phyloP scores from a whole-genome alignment of 495 filamentous ascomycete genomes.

The Aspergillus ostianus region DNA sequence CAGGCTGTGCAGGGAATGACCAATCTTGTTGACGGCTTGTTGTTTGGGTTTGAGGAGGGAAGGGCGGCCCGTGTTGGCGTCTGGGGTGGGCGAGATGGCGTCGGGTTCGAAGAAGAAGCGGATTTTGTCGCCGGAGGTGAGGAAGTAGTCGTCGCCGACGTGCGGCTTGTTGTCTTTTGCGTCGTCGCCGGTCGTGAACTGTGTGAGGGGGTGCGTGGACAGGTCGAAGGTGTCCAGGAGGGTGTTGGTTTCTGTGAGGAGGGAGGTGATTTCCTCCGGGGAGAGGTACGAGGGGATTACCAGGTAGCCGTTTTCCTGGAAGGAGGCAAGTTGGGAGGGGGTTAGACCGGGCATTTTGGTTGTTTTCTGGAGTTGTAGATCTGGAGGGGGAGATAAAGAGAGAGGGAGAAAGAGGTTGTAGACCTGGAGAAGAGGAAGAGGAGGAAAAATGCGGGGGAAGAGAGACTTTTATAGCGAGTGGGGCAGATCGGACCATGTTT shows the following conservation, averaged over 20 bases:
- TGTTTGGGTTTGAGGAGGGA: constrained; percentile 71
- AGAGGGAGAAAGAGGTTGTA: no score
- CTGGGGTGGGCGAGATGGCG: constrained; percentile 39
- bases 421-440: no score
- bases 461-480: not conserved
- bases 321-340: constrained; percentile 65
- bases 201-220: constrained; percentile 82
- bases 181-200: constrained; percentile 79
- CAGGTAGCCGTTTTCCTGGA: constrained; percentile 83
- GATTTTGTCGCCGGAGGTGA: constrained; percentile 82
- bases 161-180: constrained; percentile 45
- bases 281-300: constrained; percentile 78
- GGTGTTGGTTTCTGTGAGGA: constrained; percentile 70
- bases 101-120: constrained; percentile 96
- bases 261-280: constrained; percentile 56
- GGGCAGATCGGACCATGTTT: no score
- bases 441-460: not conserved
- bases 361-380: not conserved
- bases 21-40: constrained; percentile 92
- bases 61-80: constrained; percentile 42
- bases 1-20: constrained; percentile 79
- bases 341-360: constrained; percentile 58
- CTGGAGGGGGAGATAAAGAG: no score
- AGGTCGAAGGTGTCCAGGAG: constrained; percentile 76
- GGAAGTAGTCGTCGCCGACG: constrained; percentile 94